Evolutionary conservation across 2,329 filamentous ascomycete species (phyloP).

Genomic region (Sarocladium brachiariae): DNA sequence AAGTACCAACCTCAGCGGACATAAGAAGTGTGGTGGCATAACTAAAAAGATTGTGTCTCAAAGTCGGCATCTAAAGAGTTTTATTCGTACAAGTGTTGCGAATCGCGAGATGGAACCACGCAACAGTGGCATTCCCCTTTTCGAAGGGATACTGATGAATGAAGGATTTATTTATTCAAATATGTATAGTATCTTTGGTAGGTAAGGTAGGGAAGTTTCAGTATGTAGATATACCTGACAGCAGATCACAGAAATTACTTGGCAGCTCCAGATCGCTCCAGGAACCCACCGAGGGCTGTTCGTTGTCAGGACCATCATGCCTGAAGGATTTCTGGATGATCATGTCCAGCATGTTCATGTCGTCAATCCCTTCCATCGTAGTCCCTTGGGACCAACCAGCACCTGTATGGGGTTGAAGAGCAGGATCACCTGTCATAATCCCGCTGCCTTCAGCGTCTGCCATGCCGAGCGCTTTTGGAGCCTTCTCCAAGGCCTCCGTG

Average conservation of each 20-base stretch:
- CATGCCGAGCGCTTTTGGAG: background rate
- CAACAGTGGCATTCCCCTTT: too few relatives aligned
- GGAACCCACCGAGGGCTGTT: background rate
- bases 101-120: too few relatives aligned
- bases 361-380: background rate
- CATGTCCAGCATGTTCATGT: background rate
- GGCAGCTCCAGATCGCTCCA: background rate
- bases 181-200: too few relatives aligned
- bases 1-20: too few relatives aligned
- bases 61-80: too few relatives aligned
- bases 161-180: too few relatives aligned
- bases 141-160: too few relatives aligned
- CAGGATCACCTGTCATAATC: background rate
- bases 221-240: background rate
- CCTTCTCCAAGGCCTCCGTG: background rate
- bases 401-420: background rate
- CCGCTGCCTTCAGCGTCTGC: background rate
- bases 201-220: too few relatives aligned
- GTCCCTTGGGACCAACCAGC: background rate
- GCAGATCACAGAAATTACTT: background rate
- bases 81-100: too few relatives aligned
- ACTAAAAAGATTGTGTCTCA: too few relatives aligned
- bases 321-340: background rate
- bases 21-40: too few relatives aligned
- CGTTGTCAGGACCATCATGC: background rate